phyloP scores from a whole-genome alignment of 202 grass and related monocot genomes.

The Hordeum pubiflorum region DNA sequence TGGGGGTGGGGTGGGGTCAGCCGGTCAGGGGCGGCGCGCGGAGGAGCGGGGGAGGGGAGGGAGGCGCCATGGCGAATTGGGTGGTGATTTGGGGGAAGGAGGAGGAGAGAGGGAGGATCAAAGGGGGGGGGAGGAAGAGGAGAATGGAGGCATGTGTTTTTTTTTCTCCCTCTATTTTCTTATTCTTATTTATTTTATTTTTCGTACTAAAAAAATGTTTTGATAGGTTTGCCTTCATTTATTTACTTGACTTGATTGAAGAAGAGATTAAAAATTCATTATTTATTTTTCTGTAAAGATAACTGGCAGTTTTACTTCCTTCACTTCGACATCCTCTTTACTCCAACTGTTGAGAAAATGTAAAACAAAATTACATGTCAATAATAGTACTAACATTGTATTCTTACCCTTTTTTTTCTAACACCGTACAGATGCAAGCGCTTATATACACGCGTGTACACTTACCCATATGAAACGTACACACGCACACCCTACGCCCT shows the following conservation, averaged over 20 bases:
- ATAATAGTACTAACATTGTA: not conserved
- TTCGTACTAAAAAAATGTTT: not conserved
- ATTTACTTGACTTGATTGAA: not conserved
- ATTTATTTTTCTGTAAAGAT: not conserved
- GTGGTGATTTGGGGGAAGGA: constrained; percentile 25
- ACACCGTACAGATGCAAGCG: too few species aligned
- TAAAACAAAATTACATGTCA: not conserved
- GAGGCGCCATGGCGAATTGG: constrained; percentile 34
- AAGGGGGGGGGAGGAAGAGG: not conserved
- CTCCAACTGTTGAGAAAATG: not conserved
- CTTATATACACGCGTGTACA: too few species aligned
- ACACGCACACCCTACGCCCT: too few species aligned
- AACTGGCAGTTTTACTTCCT: not conserved
- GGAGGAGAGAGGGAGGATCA: constrained; percentile 9
- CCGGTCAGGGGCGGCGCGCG: constrained; percentile 27
- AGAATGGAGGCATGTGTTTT: not conserved
- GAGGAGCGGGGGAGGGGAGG: constrained; percentile 31
- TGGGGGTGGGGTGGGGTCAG: constrained; percentile 24
- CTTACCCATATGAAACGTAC: too few species aligned
- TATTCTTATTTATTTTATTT: not conserved
- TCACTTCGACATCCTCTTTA: not conserved
- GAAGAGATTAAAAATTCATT: not conserved
- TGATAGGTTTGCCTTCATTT: not conserved
- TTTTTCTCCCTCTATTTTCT: not conserved
- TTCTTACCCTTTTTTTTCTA: too few species aligned